These are phyloP conservation scores for Seiridium cupressi DNA, from an alignment of 2,329 filamentous ascomycete genomes.

Conservation along the genomic window DNA sequence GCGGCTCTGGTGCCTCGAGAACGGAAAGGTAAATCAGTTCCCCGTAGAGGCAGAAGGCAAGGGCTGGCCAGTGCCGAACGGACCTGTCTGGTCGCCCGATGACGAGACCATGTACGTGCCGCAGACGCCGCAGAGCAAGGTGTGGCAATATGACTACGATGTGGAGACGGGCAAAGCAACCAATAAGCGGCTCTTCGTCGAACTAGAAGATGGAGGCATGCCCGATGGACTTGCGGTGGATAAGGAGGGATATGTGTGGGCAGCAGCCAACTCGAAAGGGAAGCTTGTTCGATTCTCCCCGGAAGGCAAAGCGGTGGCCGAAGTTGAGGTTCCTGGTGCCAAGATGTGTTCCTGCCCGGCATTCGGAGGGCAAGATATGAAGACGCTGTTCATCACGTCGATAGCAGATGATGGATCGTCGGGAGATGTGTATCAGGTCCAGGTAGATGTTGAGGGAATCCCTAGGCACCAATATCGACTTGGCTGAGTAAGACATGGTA, in stretches of 20 bases:
- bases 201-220: constrained; percentile 13
- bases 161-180: constrained; percentile 8
- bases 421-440: constrained; percentile 11
- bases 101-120: constrained; percentile 13
- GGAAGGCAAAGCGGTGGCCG: constrained; percentile 3
- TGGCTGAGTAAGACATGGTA: neutral
- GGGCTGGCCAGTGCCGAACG: constrained; percentile 18
- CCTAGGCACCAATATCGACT: constrained; percentile 1
- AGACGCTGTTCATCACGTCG: constrained; percentile 15
- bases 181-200: constrained; percentile 9
- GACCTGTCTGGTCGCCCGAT: constrained; percentile 21
- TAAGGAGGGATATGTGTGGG: constrained; percentile 12
- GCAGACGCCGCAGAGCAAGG: constrained; percentile 9
- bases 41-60: constrained; percentile 7
- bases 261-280: constrained; percentile 11
- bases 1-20: constrained; percentile 17
- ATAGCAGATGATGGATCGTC: constrained; percentile 12
- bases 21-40: constrained; percentile 8
- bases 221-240: constrained; percentile 13
- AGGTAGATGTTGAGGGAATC: constrained; percentile 11
- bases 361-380: constrained; percentile 13
- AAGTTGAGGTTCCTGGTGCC: constrained; percentile 9
- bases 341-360: constrained; percentile 14
- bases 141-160: constrained; percentile 16
- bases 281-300: constrained; percentile 13